Percentiles rank a stretch among this genome's conserved stretches.
These are phyloP conservation scores for Clausena lansium DNA, from an alignment of 345 rosid species.

Conservation along the genomic window DNA sequence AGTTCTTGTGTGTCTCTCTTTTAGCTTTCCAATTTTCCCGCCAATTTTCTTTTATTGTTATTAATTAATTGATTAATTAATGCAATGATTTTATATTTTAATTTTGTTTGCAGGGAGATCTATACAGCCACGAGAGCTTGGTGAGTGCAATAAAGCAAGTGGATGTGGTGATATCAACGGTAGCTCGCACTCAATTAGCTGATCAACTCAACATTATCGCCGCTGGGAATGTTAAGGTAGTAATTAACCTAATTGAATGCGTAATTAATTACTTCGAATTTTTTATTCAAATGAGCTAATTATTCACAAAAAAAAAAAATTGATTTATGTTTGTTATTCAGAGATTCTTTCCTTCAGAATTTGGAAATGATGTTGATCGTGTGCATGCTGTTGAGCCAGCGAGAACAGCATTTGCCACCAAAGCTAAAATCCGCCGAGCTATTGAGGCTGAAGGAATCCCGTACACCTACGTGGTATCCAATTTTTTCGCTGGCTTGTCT, in stretches of 20 bases:
- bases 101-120: constrained; percentile 43
- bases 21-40: background rate
- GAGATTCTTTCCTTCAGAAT: constrained; percentile 53
- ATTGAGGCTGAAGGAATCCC: constrained; percentile 50
- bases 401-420: constrained; percentile 35
- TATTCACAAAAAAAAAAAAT: too few relatives aligned
- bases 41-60: background rate
- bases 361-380: constrained; percentile 32
- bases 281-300: background rate
- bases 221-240: constrained; percentile 63
- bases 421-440: constrained; percentile 38
- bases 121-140: constrained; percentile 42
- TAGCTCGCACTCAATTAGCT: constrained; percentile 33
- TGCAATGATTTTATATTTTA: too few relatives aligned
- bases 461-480: constrained; percentile 42
- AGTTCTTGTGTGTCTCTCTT: background rate
- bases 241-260: too few relatives aligned
- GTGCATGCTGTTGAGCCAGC: constrained; percentile 46
- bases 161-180: constrained; percentile 52
- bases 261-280: background rate
- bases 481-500: constrained; percentile 47
- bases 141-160: constrained; percentile 55
- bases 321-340: constrained; percentile 7
- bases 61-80: too few relatives aligned
- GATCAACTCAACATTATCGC: constrained; percentile 52